Conservation (phyloP, 2,329 filamentous ascomycete species). For the Paecilomyces sp. region DNA sequence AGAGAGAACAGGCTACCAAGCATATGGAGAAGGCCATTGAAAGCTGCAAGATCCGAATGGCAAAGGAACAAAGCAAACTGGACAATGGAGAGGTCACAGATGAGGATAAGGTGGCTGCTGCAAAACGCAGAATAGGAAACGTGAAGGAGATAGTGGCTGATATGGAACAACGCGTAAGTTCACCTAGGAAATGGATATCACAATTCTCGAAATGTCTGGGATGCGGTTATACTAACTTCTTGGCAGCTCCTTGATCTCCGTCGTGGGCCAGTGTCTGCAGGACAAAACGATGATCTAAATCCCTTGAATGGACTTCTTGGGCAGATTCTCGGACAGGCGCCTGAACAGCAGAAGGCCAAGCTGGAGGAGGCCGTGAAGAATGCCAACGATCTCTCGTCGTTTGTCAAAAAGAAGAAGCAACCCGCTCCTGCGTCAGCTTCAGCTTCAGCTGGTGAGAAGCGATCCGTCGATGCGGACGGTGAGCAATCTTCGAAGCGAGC, state of each 20-base stretch:
- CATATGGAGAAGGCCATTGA: slow-evolving; percentile 57
- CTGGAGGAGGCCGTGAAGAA: slow-evolving; percentile 48
- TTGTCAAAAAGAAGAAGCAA: slow-evolving; percentile 52
- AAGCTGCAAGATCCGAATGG: slow-evolving; percentile 49
- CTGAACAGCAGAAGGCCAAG: slow-evolving; percentile 45
- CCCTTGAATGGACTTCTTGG: slow-evolving; percentile 52
- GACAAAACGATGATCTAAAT: slow-evolving; percentile 26
- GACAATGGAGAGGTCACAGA: slow-evolving; percentile 28
- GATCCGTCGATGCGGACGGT: slow-evolving; percentile 15
- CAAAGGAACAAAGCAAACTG: slow-evolving; percentile 45
- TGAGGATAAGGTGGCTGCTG: slow-evolving; percentile 31
- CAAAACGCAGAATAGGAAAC: slow-evolving; percentile 46
- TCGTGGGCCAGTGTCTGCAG: slow-evolving; percentile 43
- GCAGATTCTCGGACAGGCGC: slow-evolving; percentile 49
- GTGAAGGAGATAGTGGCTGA: slow-evolving; percentile 56
- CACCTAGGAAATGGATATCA: not conserved
- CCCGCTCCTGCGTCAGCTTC: slow-evolving; percentile 11
- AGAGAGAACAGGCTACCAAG: slow-evolving; percentile 50
- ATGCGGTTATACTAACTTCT: slow-evolving; percentile 3
- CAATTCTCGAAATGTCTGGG: not conserved
- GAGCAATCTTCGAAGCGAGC: slow-evolving; percentile 6
- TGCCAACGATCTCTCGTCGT: slow-evolving; percentile 53
- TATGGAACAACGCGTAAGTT: slow-evolving; percentile 51
- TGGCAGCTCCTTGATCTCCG: slow-evolving; percentile 50
- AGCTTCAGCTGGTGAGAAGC: slow-evolving; percentile 16